Conservation (phyloP, 78 protist genomes). For the Dictyostelium intermedium region DNA sequence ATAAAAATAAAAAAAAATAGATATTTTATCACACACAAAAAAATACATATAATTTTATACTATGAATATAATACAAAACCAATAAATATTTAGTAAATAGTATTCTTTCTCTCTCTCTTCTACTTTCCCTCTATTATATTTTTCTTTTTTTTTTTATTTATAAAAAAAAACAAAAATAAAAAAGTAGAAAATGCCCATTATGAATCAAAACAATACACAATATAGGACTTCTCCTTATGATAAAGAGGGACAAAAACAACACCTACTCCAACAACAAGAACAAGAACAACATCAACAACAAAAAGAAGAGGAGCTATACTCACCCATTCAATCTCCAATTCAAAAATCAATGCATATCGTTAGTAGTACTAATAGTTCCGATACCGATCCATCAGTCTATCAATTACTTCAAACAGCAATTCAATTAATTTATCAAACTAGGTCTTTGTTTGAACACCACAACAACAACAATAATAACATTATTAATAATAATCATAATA, state of each 20-base stretch:
- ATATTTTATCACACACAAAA: not conserved
- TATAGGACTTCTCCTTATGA: not conserved
- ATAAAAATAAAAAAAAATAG: not conserved
- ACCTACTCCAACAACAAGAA: not conserved
- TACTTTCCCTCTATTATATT: not conserved
- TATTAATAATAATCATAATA: too few relatives aligned
- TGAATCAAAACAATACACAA: not conserved
- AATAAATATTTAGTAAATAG: not conserved
- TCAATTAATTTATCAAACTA: conserved; percentile 49
- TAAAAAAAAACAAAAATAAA: not conserved
- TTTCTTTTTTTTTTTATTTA: not conserved
- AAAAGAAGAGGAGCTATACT: not conserved
- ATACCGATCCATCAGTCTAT: conserved; percentile 32
- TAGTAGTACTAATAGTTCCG: not conserved
- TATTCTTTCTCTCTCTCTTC: not conserved
- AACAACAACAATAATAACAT: not conserved
- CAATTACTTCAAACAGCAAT: conserved; percentile 59
- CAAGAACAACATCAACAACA: not conserved
- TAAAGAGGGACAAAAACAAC: not conserved
- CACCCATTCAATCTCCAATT: not conserved
- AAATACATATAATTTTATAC: not conserved
- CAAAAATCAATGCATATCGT: not conserved
- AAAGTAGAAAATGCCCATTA: not conserved
- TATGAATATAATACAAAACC: not conserved
- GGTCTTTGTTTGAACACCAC: not conserved